Conservation (phyloP, 1,284 basidiomycete species). For the Boletus smithii region DNA sequence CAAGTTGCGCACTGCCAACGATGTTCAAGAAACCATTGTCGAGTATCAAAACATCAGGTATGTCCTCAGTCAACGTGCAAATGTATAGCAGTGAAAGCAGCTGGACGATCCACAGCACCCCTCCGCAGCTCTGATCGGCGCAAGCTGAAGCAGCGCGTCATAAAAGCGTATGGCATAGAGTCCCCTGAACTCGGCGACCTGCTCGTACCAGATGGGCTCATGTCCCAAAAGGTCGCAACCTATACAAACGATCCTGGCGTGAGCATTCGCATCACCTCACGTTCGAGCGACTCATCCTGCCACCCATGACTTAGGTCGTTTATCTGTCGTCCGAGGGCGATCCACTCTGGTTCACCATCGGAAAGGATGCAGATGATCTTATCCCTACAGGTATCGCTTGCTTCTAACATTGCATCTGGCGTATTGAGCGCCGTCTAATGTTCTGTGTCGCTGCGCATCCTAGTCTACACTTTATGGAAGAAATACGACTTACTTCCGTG, state of each 20-base stretch:
- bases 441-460: background rate
- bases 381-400: conserved; percentile 59
- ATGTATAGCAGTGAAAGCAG: too few species aligned
- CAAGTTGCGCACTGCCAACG: background rate
- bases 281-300: background rate
- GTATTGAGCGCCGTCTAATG: background rate
- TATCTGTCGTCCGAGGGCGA: conserved; percentile 70
- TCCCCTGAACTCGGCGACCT: conserved; percentile 54
- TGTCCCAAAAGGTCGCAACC: conserved; percentile 62
- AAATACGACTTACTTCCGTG: conserved; percentile 58
- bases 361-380: conserved; percentile 61
- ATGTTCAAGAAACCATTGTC: conserved; percentile 78
- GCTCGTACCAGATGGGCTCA: conserved; percentile 68
- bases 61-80: background rate
- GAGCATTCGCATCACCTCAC: conserved; percentile 25
- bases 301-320: conserved; percentile 47
- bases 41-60: conserved; percentile 63
- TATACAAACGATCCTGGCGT: conserved; percentile 64
- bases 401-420: background rate
- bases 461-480: conserved; percentile 76
- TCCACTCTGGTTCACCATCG: conserved; percentile 80
- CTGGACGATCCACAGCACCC: conserved; percentile 43
- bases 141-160: conserved; percentile 60
- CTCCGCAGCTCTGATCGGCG: conserved; percentile 66
- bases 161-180: conserved; percentile 43